Base-by-base conservation (phyloP, 2,329 filamentous ascomycete species). In the Aspergillus hortae region DNA sequence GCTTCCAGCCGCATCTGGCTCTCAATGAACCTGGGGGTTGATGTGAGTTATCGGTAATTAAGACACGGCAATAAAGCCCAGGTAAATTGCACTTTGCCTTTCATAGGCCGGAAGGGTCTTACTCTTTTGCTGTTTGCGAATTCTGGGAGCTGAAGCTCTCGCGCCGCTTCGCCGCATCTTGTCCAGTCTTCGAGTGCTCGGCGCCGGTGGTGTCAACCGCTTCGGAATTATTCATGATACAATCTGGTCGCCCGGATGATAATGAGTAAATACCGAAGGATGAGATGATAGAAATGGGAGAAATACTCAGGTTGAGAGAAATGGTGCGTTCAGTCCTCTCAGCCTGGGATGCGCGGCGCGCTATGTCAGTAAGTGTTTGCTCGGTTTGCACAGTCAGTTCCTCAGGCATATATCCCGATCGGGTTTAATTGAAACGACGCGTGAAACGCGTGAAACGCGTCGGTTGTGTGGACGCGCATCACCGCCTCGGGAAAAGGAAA, bases 1-100 rank as follows among this genome's bases (percentile, higher is more conserved):
- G 89, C 90, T 74, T 99, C 94, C 48, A 99, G 86, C 60, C 87
- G 85, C 66, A 96, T 86, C 69, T 99, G 94, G 50, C 85, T 86
- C 62, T 90, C 85, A 60, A 99, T 90, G 68, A 95, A 97, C 25
- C 89, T 92, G 51, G 36, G 6, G 42, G 21, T 21, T 4, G 23
- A 45, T 40, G 4, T 10, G 6, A 55, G 49, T 23, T 51, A 30
- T 23, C 14, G 48, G 6, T 27, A 43, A 46, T 23, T 19, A n/a
- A 46, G 3, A n/a, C 3, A 33, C 33, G 2, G 14, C 7, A 30
- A 30, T 30, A 3, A 3, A 7, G 17, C n/a, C n/a, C 12, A n/a
- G n/a, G n/a, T 40, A n/a, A 40, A 40, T 40, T 15, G 6, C 12
- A 7, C 14, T 2, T 40, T n/a, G 36, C 10, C 6, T 15, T n/a